These are phyloP conservation scores for Phytophthora melonis DNA, from an alignment of 352 stramenopile species.

Conservation along the genomic window DNA sequence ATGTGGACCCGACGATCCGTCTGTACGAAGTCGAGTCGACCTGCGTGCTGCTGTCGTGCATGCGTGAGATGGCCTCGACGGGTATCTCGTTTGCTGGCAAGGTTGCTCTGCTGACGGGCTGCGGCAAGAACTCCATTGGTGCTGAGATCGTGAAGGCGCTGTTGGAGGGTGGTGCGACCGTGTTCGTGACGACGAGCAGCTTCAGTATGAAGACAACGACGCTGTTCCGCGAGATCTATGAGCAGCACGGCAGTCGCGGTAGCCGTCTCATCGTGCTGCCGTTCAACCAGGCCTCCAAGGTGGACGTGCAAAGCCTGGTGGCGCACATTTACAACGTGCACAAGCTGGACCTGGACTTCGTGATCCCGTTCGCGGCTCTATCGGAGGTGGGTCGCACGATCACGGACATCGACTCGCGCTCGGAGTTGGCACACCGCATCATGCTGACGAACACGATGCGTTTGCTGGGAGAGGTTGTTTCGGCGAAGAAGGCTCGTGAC, in stretches of 20 bases:
- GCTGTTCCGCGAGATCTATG: slow-evolving; percentile 85
- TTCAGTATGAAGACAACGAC: slow-evolving; percentile 64
- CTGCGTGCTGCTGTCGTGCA: slow-evolving; percentile 78
- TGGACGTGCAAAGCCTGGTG: slow-evolving; percentile 76
- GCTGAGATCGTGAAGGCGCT: slow-evolving; percentile 87
- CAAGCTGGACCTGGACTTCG: slow-evolving; percentile 86
- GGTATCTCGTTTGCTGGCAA: slow-evolving; percentile 89
- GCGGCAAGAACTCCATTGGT: slow-evolving; percentile 87
- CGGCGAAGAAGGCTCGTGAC: slow-evolving; percentile 73
- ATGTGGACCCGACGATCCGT: slow-evolving; percentile 81
- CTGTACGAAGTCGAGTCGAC: slow-evolving; percentile 87
- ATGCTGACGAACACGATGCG: slow-evolving; percentile 91
- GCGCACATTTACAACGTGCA: slow-evolving; percentile 87
- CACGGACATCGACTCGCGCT: slow-evolving; percentile 77
- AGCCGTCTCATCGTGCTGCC: slow-evolving; percentile 83
- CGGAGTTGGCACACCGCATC: slow-evolving; percentile 86
- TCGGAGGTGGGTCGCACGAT: slow-evolving; percentile 85
- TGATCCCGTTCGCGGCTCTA: slow-evolving; percentile 89
- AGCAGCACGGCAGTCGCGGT: slow-evolving; percentile 83
- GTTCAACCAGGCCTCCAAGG: slow-evolving; percentile 89
- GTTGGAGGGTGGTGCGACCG: slow-evolving; percentile 84
- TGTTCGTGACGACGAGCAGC: slow-evolving; percentile 88
- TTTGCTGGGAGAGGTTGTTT: slow-evolving; percentile 81
- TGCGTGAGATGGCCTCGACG: slow-evolving; percentile 86
- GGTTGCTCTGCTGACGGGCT: slow-evolving; percentile 87